These are phyloP conservation scores for Cutaneotrichosporon cutaneum DNA, from an alignment of 1,284 basidiomycete species.

Conservation along the genomic window DNA sequence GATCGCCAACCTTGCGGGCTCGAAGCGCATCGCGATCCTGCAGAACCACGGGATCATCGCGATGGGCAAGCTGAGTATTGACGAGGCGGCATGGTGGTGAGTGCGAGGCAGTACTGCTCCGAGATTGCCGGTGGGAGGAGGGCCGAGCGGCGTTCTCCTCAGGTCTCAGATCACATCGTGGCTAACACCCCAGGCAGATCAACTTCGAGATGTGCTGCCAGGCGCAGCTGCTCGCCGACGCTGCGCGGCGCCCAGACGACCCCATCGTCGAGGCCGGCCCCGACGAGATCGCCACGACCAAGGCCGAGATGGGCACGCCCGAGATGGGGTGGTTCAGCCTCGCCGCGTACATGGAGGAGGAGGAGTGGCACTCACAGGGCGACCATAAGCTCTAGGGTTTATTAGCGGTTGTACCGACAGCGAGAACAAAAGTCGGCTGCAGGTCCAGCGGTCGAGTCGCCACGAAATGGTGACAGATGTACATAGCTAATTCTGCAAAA, in stretches of 20 bases:
- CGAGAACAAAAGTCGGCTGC: too few species aligned
- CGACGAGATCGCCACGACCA: conserved; percentile 39
- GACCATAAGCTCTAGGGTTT: conserved; percentile 34
- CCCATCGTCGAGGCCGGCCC: conserved; percentile 31
- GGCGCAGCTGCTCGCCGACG: conserved; percentile 44
- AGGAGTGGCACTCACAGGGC: conserved; percentile 38
- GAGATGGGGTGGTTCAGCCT: conserved; percentile 50
- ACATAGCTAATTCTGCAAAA: too few species aligned
- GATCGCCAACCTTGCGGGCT: conserved; percentile 33
- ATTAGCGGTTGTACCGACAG: too few species aligned
- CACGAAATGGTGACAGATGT: too few species aligned
- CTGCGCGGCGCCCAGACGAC: conserved; percentile 35
- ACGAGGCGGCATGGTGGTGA: conserved; percentile 50
- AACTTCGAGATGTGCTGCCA: conserved; percentile 47
- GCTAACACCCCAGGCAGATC: conserved; percentile 45
- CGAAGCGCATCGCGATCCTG: conserved; percentile 39
- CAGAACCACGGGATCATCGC: conserved; percentile 46
- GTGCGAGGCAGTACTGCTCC: conserved; percentile 12
- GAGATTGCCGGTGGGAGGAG: too few species aligned
- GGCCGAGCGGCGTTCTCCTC: too few species aligned
- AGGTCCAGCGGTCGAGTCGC: too few species aligned
- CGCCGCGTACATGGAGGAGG: conserved; percentile 44
- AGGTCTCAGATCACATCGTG: too few species aligned
- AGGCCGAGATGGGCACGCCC: conserved; percentile 41
- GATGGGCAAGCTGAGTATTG: conserved; percentile 40